phyloP scores from a whole-genome alignment of 108 stramenopile genomes.

The Fragilaria radians region DNA sequence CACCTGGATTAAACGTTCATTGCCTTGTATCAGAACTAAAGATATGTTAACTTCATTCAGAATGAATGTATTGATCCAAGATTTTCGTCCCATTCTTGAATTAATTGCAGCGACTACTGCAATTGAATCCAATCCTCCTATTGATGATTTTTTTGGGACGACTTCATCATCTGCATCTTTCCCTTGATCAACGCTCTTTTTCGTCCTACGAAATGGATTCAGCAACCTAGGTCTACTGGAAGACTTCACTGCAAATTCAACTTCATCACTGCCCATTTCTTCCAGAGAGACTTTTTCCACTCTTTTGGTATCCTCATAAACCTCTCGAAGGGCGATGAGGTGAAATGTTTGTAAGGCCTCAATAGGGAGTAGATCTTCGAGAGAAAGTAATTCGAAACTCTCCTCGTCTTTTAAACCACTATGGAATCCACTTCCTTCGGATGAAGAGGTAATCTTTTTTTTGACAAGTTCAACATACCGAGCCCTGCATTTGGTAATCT shows the following conservation, averaged over 20 bases:
- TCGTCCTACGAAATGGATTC: not conserved
- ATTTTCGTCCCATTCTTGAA: not conserved
- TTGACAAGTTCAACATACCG: constrained; percentile 52
- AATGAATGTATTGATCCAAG: constrained; percentile 1
- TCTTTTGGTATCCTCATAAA: constrained; percentile 11
- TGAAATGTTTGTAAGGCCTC: constrained; percentile 72
- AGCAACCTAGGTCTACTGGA: not conserved
- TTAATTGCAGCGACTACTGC: not conserved
- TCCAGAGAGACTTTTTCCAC: not conserved
- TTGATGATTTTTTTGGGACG: not conserved
- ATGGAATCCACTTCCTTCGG: constrained; percentile 49
- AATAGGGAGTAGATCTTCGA: constrained; percentile 70
- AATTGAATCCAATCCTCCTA: not conserved
- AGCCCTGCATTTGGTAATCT: constrained; percentile 41
- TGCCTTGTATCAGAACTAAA: not conserved
- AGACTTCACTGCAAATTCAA: not conserved
- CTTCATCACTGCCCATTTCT: not conserved
- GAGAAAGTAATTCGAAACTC: constrained; percentile 34
- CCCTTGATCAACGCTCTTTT: not conserved
- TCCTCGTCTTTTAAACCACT: constrained; percentile 56
- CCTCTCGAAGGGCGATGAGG: constrained; percentile 58
- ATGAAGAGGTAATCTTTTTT: constrained; percentile 40
- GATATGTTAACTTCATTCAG: not conserved
- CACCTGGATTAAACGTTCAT: constrained; percentile 19
- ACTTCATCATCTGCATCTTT: not conserved